Evolutionary conservation across 257 asterid genomes (phyloP).

Genomic region (Rauvolfia tetraphylla): DNA sequence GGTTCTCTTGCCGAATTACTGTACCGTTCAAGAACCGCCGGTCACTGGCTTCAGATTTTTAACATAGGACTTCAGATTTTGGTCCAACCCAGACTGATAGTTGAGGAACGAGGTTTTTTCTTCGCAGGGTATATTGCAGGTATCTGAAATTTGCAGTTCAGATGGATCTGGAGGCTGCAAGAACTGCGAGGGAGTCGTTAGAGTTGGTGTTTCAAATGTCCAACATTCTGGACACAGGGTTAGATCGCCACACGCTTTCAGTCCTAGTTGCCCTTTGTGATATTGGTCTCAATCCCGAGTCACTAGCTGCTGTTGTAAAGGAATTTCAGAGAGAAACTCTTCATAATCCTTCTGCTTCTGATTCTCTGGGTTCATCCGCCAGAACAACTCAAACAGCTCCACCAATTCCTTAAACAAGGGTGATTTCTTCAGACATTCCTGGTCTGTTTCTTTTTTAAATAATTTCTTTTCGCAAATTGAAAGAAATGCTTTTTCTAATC

Average conservation of each 20-base stretch:
- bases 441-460: no score
- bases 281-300: constrained; percentile 67
- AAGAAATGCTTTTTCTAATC: no score
- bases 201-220: constrained; percentile 75
- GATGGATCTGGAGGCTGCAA: constrained; percentile 76
- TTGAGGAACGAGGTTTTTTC: neutral
- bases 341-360: neutral
- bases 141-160: neutral
- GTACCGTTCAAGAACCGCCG: no score
- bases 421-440: neutral
- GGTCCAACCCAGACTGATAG: no score
- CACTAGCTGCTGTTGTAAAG: constrained; percentile 70
- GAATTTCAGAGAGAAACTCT: constrained; percentile 40
- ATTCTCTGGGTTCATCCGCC: neutral
- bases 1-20: no score
- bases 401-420: neutral
- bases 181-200: constrained; percentile 65
- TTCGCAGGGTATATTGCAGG: neutral
- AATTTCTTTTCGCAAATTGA: no score
- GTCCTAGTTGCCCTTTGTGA: constrained; percentile 69
- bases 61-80: no score
- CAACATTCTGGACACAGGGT: constrained; percentile 72
- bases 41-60: no score
- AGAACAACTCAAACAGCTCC: neutral
- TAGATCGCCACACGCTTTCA: constrained; percentile 77